Percentiles rank a stretch among this genome's conserved stretches.
Conservation (phyloP, 768 basidiomycete genomes). For the Dendrothele bispora region DNA sequence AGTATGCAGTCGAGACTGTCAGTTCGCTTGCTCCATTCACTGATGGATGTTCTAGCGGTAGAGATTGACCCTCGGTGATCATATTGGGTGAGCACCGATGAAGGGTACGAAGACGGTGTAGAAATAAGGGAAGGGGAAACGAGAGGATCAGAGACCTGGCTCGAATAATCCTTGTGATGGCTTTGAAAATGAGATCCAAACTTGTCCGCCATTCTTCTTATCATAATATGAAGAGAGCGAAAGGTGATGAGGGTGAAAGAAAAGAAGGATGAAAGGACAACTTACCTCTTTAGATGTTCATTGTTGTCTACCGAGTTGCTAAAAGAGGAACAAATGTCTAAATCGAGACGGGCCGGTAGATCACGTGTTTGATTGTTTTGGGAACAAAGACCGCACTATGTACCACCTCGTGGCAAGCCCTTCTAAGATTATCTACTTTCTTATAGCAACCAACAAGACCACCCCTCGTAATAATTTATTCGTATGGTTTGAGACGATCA, state of each 20-base stretch:
- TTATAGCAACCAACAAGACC: no score
- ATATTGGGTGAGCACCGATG: constrained; percentile 32
- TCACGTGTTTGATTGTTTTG: neutral
- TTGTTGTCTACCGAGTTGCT: constrained; percentile 26
- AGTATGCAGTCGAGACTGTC: constrained; percentile 36
- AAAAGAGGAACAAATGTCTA: neutral
- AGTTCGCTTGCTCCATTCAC: constrained; percentile 45
- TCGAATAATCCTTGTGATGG: neutral
- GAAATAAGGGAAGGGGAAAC: constrained; percentile 8
- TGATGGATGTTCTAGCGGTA: constrained; percentile 61
- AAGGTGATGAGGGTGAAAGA: constrained; percentile 5
- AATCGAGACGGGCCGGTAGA: neutral
- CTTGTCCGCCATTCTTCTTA: constrained; percentile 54
- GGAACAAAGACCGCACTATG: neutral
- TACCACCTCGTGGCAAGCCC: neutral
- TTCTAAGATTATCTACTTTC: no score
- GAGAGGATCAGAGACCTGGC: neutral
- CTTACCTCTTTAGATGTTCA: constrained; percentile 15
- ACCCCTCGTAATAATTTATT: no score
- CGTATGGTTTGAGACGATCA: no score
- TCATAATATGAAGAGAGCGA: constrained; percentile 34
- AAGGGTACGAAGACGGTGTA: constrained; percentile 26
- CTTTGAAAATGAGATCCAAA: constrained; percentile 33
- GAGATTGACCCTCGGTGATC: constrained; percentile 71
- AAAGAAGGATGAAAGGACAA: constrained; percentile 11